These are phyloP conservation scores for Saksenaea vasiformis DNA, from an alignment of 371 early-diverging fungal genomes.

Conservation along the genomic window DNA sequence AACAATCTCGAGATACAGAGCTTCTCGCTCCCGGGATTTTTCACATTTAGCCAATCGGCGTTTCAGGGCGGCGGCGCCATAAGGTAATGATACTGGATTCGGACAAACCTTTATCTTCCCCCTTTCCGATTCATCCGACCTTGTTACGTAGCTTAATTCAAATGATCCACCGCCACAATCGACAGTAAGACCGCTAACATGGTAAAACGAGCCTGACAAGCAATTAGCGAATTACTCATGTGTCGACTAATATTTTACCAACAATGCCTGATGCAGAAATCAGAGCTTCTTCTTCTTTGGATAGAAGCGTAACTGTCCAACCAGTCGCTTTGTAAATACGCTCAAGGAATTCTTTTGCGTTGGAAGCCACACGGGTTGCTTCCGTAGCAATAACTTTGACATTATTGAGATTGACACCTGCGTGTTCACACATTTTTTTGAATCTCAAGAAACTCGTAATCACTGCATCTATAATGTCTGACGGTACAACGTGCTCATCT, in stretches of 20 bases:
- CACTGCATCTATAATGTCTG: constrained; percentile 54
- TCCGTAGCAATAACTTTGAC: constrained; percentile 66
- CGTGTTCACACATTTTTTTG: constrained; percentile 51
- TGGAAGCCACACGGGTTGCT: constrained; percentile 61
- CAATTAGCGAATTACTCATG: not conserved
- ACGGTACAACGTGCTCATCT: constrained; percentile 46
- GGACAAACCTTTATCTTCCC: constrained; percentile 36
- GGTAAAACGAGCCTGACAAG: constrained; percentile 52
- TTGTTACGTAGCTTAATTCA: constrained; percentile 62
- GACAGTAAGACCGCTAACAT: constrained; percentile 62
- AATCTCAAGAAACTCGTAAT: constrained; percentile 58
- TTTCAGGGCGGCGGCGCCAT: constrained; percentile 62
- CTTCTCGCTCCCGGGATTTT: constrained; percentile 26
- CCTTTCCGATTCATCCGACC: constrained; percentile 12
- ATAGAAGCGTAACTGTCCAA: constrained; percentile 51
- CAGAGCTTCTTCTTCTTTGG: constrained; percentile 59
- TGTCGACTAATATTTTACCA: constrained; percentile 22
- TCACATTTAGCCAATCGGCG: constrained; percentile 35
- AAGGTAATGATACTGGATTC: constrained; percentile 63
- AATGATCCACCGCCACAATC: constrained; percentile 69
- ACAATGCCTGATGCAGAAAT: constrained; percentile 66
- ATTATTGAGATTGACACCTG: constrained; percentile 35
- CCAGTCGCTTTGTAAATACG: constrained; percentile 54
- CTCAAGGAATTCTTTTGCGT: constrained; percentile 50
- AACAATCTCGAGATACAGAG: constrained; percentile 47